phyloP scores from a whole-genome alignment of 116 monocot species.

The Phalaenopsis hybrid region DNA sequence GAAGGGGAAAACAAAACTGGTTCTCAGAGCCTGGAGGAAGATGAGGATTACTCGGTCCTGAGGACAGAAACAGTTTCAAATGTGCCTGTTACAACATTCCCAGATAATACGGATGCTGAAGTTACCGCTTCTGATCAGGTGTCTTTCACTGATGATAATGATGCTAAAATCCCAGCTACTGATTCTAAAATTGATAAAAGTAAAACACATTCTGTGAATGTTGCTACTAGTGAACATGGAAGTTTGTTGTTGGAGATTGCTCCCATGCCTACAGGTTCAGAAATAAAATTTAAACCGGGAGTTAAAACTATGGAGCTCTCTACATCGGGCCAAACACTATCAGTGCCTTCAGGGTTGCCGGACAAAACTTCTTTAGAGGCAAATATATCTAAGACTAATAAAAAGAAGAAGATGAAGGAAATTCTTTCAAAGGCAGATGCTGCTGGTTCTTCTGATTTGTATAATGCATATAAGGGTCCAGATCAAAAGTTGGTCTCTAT shows the following conservation, averaged over 20 bases:
- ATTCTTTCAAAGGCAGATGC: slow-evolving; percentile 90
- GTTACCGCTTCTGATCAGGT: slow-evolving; percentile 1
- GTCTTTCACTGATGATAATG: slow-evolving; percentile 11
- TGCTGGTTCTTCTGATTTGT: slow-evolving; percentile 73
- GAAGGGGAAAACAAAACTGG: background rate
- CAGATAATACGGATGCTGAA: background rate
- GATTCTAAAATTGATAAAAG: slow-evolving; percentile 2
- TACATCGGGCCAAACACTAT: slow-evolving; percentile 1
- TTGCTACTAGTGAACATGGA: slow-evolving; percentile 7
- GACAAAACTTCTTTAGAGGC: slow-evolving; percentile 38
- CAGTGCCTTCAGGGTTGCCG: slow-evolving; percentile 15
- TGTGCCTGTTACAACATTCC: background rate
- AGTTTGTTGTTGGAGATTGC: slow-evolving; percentile 7
- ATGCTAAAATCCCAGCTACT: slow-evolving; percentile 5
- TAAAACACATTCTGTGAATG: slow-evolving; percentile 13
- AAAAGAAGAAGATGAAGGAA: slow-evolving; percentile 68
- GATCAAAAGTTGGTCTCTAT: slow-evolving; percentile 46
- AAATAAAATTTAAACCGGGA: slow-evolving; percentile 17
- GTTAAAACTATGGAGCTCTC: slow-evolving; percentile 13
- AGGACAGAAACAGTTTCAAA: background rate
- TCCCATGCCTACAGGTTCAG: slow-evolving; percentile 7
- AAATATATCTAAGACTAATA: slow-evolving; percentile 28
- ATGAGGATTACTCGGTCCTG: background rate
- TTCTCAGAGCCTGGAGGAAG: background rate
- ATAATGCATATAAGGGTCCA: slow-evolving; percentile 90